A percentile compares a stretch with the other conserved stretches of the same genome.
Conservation (phyloP, 2,329 filamentous ascomycete genomes). For the Sporothrix humicola region DNA sequence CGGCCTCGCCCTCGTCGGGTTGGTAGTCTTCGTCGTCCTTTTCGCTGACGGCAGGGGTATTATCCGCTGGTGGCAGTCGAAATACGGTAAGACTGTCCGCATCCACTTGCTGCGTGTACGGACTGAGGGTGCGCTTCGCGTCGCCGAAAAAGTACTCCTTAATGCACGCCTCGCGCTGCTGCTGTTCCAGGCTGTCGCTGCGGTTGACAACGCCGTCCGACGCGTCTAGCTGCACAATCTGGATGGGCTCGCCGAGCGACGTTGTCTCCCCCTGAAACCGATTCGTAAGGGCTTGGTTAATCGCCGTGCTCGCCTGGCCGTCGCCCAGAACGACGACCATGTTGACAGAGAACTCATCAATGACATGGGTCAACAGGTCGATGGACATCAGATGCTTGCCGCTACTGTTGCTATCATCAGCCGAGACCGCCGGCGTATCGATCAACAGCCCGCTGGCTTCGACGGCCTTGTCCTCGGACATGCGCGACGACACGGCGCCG, state of each 20-base stretch:
- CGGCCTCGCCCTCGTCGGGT: background rate
- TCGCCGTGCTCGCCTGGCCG: conserved; percentile 51
- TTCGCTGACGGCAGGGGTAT: background rate
- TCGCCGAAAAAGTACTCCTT: conserved; percentile 96
- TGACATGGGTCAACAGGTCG: conserved; percentile 80
- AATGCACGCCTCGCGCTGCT: conserved; percentile 75
- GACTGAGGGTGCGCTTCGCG: conserved; percentile 75
- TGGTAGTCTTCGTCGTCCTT: background rate
- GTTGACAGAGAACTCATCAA: conserved; percentile 70
- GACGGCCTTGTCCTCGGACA: conserved; percentile 75
- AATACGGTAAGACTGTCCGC: conserved; percentile 78
- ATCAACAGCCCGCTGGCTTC: conserved; percentile 80
- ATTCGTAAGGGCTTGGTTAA: conserved; percentile 75
- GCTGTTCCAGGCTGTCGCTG: conserved; percentile 74
- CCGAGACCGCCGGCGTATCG: conserved; percentile 76
- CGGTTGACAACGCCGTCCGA: conserved; percentile 84
- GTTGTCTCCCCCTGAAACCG: conserved; percentile 66
- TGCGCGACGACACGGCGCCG: conserved; percentile 74
- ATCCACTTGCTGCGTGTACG: conserved; percentile 83
- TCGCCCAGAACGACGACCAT: conserved; percentile 83
- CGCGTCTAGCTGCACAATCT: conserved; percentile 78
- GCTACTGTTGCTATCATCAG: conserved; percentile 49
- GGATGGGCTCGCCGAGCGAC: conserved; percentile 69
- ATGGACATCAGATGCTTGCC: conserved; percentile 56
- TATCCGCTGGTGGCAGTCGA: conserved; percentile 54